Percentiles rank a stretch among this genome's conserved stretches.
Conservation (phyloP, 2,329 filamentous ascomycete species). For the Dactylella cylindrospora region DNA sequence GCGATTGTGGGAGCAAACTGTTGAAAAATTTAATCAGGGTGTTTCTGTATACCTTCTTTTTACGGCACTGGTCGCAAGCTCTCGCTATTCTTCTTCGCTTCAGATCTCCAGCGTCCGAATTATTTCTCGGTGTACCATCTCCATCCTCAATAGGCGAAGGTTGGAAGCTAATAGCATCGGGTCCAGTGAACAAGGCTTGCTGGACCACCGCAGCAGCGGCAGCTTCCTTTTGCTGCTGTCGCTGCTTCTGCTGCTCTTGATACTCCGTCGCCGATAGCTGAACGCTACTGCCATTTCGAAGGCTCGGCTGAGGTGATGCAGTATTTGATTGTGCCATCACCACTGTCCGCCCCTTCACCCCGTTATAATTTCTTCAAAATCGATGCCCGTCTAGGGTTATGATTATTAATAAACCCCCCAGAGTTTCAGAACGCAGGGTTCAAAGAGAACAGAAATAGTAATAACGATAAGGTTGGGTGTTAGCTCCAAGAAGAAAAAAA, state of each 20-base stretch:
- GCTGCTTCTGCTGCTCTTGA: conserved; percentile 27
- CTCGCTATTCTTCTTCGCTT: conserved; percentile 65
- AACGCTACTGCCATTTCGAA: conserved; percentile 28
- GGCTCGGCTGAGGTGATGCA: conserved; percentile 18
- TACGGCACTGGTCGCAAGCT: conserved; percentile 78
- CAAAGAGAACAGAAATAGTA: neutral
- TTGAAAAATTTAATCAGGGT: neutral
- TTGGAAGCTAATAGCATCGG: conserved; percentile 18
- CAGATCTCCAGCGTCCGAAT: conserved; percentile 12
- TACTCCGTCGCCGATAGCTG: conserved; percentile 42
- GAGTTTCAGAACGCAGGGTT: too few relatives aligned
- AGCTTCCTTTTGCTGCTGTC: conserved; percentile 10
- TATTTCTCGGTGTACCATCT: neutral
- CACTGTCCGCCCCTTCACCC: too few relatives aligned
- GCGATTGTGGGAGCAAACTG: neutral
- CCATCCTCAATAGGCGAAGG: too few relatives aligned
- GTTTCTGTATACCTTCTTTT: conserved; percentile 62
- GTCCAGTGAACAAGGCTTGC: neutral
- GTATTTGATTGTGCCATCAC: conserved; percentile 27
- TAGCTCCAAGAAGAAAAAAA: neutral
- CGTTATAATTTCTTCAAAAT: too few relatives aligned
- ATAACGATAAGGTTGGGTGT: too few relatives aligned
- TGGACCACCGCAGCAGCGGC: neutral
- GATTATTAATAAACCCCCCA: too few relatives aligned
- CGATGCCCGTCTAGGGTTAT: too few relatives aligned